Percentiles rank a stretch among this genome's conserved stretches.
phyloP scores from a whole-genome alignment of 2,329 filamentous ascomycete genomes.

The Microdochium paspali region DNA sequence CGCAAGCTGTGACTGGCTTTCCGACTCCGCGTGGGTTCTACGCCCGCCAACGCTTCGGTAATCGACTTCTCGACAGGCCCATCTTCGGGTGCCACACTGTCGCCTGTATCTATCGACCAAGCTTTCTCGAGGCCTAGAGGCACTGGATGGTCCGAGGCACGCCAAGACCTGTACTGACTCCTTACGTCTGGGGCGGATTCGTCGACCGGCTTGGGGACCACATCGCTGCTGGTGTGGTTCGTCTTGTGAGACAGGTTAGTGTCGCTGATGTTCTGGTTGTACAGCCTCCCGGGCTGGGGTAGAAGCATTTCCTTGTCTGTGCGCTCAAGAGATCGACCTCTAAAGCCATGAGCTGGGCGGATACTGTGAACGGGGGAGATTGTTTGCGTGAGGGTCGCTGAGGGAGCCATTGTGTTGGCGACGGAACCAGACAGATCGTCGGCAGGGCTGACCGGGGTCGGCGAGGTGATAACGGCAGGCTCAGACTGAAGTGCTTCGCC shows the following conservation, averaged over 20 bases:
- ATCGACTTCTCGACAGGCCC: constrained; percentile 58
- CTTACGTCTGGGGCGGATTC: constrained; percentile 13
- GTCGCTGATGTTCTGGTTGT: constrained; percentile 20
- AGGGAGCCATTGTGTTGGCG: constrained; percentile 19
- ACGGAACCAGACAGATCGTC: constrained; percentile 5
- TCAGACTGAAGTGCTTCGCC: background rate
- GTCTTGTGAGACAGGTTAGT: constrained; percentile 17
- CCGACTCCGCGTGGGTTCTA: constrained; percentile 55
- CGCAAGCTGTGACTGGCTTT: constrained; percentile 59
- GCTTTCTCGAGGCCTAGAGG: constrained; percentile 44
- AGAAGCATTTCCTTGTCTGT: constrained; percentile 29
- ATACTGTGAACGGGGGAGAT: constrained; percentile 21
- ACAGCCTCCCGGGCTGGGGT: constrained; percentile 14
- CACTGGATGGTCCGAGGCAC: constrained; percentile 27
- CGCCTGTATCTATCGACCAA: constrained; percentile 52
- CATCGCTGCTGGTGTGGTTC: background rate
- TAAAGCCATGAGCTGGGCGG: constrained; percentile 17
- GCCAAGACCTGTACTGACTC: constrained; percentile 24
- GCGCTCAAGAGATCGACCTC: constrained; percentile 31
- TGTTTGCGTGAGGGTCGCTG: constrained; percentile 22
- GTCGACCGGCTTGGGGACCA: background rate
- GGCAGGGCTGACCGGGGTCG: constrained; percentile 5
- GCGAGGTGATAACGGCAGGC: constrained; percentile 2
- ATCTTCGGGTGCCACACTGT: constrained; percentile 35
- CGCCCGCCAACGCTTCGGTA: constrained; percentile 48